Percentiles rank a stretch among this genome's conserved stretches.
phyloP scores from a whole-genome alignment of 129 eudicot genomes.

The Lactuca sativa region DNA sequence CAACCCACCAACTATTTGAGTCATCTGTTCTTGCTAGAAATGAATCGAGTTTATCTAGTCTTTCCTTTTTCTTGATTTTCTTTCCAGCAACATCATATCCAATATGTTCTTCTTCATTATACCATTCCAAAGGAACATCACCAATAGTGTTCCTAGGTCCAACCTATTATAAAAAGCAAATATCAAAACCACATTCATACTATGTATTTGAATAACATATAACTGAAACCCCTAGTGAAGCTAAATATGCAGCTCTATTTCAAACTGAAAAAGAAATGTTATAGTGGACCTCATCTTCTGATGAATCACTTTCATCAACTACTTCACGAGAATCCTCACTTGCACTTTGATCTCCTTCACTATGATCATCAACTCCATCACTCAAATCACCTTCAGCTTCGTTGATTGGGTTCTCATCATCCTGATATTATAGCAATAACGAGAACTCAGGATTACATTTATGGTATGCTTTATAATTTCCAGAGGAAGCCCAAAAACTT shows the following conservation, averaged over 20 bases:
- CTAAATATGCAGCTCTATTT: not conserved
- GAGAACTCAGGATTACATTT: conserved; percentile 5
- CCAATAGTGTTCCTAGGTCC: conserved; percentile 92
- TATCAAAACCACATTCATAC: not conserved
- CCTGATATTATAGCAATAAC: conserved; percentile 22
- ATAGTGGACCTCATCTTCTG: conserved; percentile 85
- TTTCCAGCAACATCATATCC: conserved; percentile 84
- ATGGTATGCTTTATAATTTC: not conserved
- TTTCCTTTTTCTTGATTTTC: conserved; percentile 96
- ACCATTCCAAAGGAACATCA: conserved; percentile 87
- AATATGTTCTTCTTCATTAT: conserved; percentile 94
- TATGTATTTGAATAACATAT: not conserved
- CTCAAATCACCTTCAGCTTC: conserved; percentile 39
- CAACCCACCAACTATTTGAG: conserved; percentile 73
- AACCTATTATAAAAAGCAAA: conserved; percentile 46
- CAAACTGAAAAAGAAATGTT: not conserved
- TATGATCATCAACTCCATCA: conserved; percentile 36
- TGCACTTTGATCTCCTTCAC: conserved; percentile 41
- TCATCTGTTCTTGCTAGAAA: conserved; percentile 83
- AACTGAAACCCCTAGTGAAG: not conserved
- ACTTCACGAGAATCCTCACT: conserved; percentile 64
- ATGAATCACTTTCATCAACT: conserved; percentile 96
- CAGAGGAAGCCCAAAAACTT: not conserved
- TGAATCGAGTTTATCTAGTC: conserved; percentile 64
- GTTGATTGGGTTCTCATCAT: conserved; percentile 28